phyloP scores from a whole-genome alignment of 2,329 filamentous ascomycete species.

The Aspergillus fructus region DNA sequence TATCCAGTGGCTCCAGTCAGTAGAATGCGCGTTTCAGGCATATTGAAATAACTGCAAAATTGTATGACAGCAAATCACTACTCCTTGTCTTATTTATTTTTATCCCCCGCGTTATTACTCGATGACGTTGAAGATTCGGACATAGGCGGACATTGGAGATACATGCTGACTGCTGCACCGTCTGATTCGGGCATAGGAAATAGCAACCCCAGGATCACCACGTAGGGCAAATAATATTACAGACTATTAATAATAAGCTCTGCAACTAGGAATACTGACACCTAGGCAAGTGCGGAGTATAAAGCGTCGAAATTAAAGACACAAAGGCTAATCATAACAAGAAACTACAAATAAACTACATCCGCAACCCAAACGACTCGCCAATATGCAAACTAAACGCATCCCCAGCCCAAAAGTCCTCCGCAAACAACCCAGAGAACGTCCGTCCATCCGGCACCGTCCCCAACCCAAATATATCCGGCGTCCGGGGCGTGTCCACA shows the following conservation, averaged over 20 bases:
- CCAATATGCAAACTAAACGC: conserved; percentile 8
- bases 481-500: not conserved
- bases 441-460: not conserved
- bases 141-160: too few species aligned
- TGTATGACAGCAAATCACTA: too few species aligned
- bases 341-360: not conserved
- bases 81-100: not conserved
- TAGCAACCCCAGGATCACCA: too few species aligned
- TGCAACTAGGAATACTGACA: too few species aligned
- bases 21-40: not conserved
- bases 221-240: too few species aligned
- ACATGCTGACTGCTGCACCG: too few species aligned
- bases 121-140: too few species aligned
- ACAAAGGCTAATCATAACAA: not conserved
- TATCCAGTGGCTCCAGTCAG: conserved; percentile 4
- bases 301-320: not conserved
- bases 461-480: not conserved
- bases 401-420: conserved; percentile 11
- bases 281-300: too few species aligned
- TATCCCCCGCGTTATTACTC: too few species aligned
- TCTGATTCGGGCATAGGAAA: too few species aligned
- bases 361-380: conserved; percentile 3
- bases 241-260: too few species aligned
- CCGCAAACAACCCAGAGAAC: not conserved
- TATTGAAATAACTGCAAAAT: too few species aligned